phyloP scores from a whole-genome alignment of 345 rosid genomes.

The Atalantia buxifolia region DNA sequence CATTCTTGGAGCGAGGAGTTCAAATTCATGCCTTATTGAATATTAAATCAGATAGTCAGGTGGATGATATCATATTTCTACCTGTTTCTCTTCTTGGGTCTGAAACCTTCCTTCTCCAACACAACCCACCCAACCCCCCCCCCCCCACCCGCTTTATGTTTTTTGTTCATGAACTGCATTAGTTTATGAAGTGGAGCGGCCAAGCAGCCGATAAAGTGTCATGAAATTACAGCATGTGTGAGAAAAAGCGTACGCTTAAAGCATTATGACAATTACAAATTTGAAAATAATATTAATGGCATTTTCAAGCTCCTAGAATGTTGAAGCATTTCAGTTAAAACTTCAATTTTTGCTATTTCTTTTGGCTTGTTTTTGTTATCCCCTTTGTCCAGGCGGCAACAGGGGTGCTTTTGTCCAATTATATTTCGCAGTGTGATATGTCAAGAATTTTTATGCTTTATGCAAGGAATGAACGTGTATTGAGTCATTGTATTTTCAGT shows the following conservation, averaged over 20 bases:
- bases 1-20: background rate
- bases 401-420: too few species aligned
- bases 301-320: background rate
- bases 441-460: too few species aligned
- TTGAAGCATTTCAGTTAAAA: background rate
- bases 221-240: conserved; percentile 13
- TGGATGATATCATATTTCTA: conserved; percentile 10
- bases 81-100: background rate
- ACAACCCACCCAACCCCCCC: too few species aligned
- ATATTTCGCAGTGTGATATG: too few species aligned
- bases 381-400: background rate
- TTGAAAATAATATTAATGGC: background rate
- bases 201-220: background rate
- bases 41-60: conserved; percentile 18
- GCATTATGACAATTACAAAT: conserved; percentile 17
- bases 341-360: background rate
- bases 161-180: conserved; percentile 18
- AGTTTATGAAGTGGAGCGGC: background rate
- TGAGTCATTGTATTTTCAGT: too few species aligned
- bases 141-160: background rate
- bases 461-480: too few species aligned
- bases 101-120: background rate
- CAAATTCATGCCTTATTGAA: conserved; percentile 12
- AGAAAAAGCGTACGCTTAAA: conserved; percentile 9
- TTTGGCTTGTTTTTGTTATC: background rate